Conservation (phyloP, 1,139 yeast genomes). For the Yarrowia galli region DNA sequence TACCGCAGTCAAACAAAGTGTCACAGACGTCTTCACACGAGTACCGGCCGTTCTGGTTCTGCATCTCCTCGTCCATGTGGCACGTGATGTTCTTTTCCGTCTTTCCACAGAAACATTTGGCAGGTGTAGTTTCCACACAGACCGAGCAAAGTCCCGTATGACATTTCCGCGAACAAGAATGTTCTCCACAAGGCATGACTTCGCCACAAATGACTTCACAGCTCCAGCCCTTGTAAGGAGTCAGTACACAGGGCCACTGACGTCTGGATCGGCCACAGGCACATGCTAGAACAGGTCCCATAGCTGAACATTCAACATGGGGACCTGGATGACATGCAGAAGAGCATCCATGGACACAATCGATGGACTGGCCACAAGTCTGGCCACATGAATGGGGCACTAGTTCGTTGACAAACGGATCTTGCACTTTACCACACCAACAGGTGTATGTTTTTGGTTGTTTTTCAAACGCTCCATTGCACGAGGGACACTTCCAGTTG, state of each 20-base stretch:
- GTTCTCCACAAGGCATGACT: constrained; percentile 73
- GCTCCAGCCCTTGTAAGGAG: constrained; percentile 75
- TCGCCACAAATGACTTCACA: constrained; percentile 71
- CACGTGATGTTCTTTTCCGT: constrained; percentile 42
- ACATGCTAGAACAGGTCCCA: constrained; percentile 74
- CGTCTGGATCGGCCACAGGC: constrained; percentile 72
- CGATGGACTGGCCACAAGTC: constrained; percentile 61
- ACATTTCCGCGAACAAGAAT: constrained; percentile 64
- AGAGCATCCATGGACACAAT: constrained; percentile 80
- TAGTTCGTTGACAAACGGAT: constrained; percentile 67
- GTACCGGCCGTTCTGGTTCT: constrained; percentile 66
- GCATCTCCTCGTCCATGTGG: constrained; percentile 44
- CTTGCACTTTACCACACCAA: constrained; percentile 85
- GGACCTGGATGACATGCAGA: constrained; percentile 89
- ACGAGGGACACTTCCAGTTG: constrained; percentile 89
- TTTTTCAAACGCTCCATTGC: constrained; percentile 63
- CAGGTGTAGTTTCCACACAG: constrained; percentile 59
- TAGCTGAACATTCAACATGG: constrained; percentile 80
- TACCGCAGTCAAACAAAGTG: constrained; percentile 68
- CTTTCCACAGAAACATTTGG: constrained; percentile 79
- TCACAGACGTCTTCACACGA: constrained; percentile 63
- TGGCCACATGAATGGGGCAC: constrained; percentile 92
- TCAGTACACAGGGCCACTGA: constrained; percentile 75
- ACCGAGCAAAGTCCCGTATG: constrained; percentile 84
- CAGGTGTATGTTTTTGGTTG: constrained; percentile 74